Base-by-base conservation (phyloP, 1,284 basidiomycete genomes). In the Psilocybe mexicana region DNA sequence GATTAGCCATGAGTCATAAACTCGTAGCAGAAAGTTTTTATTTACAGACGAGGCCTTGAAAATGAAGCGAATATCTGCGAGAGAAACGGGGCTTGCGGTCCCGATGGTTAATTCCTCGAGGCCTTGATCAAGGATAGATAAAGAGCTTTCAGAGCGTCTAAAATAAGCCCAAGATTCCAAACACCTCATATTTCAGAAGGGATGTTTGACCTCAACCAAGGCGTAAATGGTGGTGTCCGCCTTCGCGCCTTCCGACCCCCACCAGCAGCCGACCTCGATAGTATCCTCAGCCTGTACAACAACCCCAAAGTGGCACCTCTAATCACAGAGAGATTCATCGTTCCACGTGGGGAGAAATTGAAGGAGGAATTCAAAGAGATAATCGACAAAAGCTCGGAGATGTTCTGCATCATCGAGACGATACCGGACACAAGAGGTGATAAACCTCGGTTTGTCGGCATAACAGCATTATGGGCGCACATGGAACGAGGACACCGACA, bases 361-460 rank as follows among this genome's bases (percentile, higher is more conserved):
- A 59, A 56, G 36, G 56, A 63, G 6, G 50, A 53, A 6, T 52
- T 59, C 23, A 56, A 52, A 46, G 55, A 57, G n/a, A 30, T 48
- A 18, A 61, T 61, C 24, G 60, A 58, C 24, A 57, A 54, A 14
- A 26, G 52, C 10, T 24, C 59, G 18, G 57, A 61, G 36, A 63
- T 63, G 47, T 63, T 61, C 42, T 63, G 62, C 44, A 59, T 59
- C 33, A 52, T 61, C 48, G 60, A 61, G 25, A 58, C 57, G 3
- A 52, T 58, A 14, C 45, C 54, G 28, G 26, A 26, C 0, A 6
- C 38, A 40, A 12, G 26, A 42, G 23, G 23, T n/a, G 25, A 14
- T 10, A 12, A 36, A 12, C 57, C 60, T 7, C 24, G 47, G n/a
- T 61, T 58, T 50, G 54, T 61, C 12, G 60, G 60, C 1, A 51